Evolutionary conservation across 2,329 filamentous ascomycete genomes (phyloP), one percentile per base, ranked within the genome.

Genomic region (Ceratocystis harringtonii): DNA sequence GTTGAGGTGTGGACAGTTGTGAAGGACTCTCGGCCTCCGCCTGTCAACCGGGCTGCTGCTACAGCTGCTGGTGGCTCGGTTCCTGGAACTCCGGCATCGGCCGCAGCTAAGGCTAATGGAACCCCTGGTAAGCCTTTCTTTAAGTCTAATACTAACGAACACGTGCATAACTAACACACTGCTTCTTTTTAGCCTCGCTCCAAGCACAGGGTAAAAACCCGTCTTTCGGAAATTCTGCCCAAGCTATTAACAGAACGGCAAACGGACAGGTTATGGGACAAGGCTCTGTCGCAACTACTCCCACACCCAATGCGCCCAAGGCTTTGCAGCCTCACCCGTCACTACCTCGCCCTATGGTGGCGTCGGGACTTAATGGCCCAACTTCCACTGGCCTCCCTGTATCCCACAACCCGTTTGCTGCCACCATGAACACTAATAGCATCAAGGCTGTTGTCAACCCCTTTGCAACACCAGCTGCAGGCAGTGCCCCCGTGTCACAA

Each of bases 1-100:
- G 83, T 78, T 8, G 91, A 96, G 74, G 92, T 96, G 0, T 96
- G 90, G 89, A 85, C 64, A 45, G 62, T 57, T 36, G 65, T 65
- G 19, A 66, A 68, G 65, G 62, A 67, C 28, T n/a, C 62, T 2
- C 58, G 61, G 63, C 62, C 69, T 45, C 67, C 71, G 30, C 65
- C 69, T 43, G 28, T 68, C 1, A 66, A 50, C 12, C 62, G 67
- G 58, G 36, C 67, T 36, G 50, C 66, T 10, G 5, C 19, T 19
- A n/a, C 52, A n/a, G 52, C 52, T 32, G 61, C 61, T 48, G 22
- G 22, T 19, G 50, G 57, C 25, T 32, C 61, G 3, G 45, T 22
- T 17, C 64, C 64, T 32, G 64, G 44, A 55, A 62, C 61, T 48
- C 61, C 61, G 15, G 61, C 25, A 28, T 17, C 55, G n/a, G 41